Base-by-base conservation (phyloP, 805 yeast genomes). In the Candida koratica region DNA sequence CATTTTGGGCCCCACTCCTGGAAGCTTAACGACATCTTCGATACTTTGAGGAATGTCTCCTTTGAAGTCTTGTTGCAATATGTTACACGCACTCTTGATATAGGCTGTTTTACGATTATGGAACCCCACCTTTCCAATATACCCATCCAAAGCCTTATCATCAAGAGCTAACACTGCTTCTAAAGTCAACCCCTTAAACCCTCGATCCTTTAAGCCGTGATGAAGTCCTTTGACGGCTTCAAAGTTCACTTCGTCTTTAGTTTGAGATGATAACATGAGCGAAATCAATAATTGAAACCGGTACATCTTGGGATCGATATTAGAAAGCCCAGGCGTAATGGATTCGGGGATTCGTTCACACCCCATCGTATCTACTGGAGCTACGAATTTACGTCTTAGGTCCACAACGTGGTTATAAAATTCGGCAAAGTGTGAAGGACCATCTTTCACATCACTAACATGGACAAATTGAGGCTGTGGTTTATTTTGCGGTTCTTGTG, bases 1-100 rank as follows among this genome's bases (percentile, higher is more conserved):
- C 97, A 89, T 89, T 55, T 89, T 89, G 6, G 96, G 96, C 0
- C 97, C 97, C 3, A 89, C 95, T 0, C 97, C 97, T 0, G 96
- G 96, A 20, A 89, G 61, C 0, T 72, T 57, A 4, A 74, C 67
- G 34, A 89, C 67, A 1, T 81, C 89, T 5, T 72, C 77, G 6
- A 84, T 69, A 2, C 80, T 70, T 40, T 71, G 58, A 0, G 97
- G 97, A 3, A 90, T 71, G 45, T 88, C 96, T 6, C 79, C 78
- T 8, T 64, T 61, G 52, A 69, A 77, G 14, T 69, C 50, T 1
- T 69, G 71, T 3, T 51, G 47, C 6, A 88, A 45, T 4, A 83
- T 62, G 34, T 61, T 64, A 6, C 83, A 73, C 1, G 93, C 67
- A 46, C 69, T 63, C 48, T 79, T 80, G 38, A 89, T 75, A 52